Conservation (phyloP, 306 rosid species). For the Arachis stenosperma region DNA sequence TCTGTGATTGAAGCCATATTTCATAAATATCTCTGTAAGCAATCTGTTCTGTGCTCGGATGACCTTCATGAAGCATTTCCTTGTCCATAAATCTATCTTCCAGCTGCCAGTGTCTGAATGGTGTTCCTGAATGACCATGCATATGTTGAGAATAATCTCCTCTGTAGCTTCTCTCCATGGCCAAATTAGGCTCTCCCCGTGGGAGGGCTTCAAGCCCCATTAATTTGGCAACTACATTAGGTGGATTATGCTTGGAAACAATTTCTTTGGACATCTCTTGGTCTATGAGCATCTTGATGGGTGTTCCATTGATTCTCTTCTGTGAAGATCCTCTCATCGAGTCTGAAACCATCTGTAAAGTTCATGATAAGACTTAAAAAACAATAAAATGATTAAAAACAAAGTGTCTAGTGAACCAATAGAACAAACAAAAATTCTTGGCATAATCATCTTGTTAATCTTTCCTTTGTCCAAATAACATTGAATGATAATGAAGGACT, state of each 20-base stretch:
- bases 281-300: conserved; percentile 97
- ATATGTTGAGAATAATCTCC: conserved; percentile 58
- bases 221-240: conserved; percentile 92
- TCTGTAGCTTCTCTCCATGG: conserved; percentile 57
- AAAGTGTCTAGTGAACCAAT: conserved; percentile 25
- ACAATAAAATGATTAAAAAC: conserved; percentile 31
- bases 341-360: conserved; percentile 57
- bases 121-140: conserved; percentile 56
- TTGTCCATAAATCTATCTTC: conserved; percentile 65
- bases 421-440: conserved; percentile 25
- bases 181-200: conserved; percentile 51
- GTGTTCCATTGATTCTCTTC: conserved; percentile 66
- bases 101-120: conserved; percentile 60
- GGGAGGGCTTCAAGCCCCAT: conserved; percentile 97
- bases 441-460: conserved; percentile 11
- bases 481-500: conserved; percentile 19
- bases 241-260: conserved; percentile 61
- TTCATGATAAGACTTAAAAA: conserved; percentile 31
- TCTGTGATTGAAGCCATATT: conserved; percentile 73
- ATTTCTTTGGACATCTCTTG: conserved; percentile 89
- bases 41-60: conserved; percentile 55
- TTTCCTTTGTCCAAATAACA: neutral
- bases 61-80: conserved; percentile 60
- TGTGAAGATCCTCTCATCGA: conserved; percentile 57
- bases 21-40: conserved; percentile 74